Evolutionary conservation across 1,284 basidiomycete genomes (phyloP), one percentile per base, ranked within the genome.

Genomic region (Cutaneotrichosporon dermatis): DNA sequence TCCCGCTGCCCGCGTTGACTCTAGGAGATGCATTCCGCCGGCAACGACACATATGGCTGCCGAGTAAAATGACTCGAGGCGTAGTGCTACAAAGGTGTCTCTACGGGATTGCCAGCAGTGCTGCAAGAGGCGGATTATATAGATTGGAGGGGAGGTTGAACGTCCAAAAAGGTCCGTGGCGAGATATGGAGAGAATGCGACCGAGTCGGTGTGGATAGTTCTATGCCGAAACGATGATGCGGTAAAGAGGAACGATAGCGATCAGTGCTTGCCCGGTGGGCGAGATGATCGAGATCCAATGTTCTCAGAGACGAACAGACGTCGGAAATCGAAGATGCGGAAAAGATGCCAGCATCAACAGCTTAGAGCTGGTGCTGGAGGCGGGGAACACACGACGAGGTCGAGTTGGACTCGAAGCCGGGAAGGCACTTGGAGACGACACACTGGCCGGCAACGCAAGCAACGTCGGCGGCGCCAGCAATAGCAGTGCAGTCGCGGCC

Each of bases 401-500:
- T 49, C 34, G 46, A 49, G 46, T 49, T 49, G 34, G 46, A 8
- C 33, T 34, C 16, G 45, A 40, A 66, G 46, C 64, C 64, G 16
- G 40, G 35, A 12, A 39, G 41, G 54, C 66, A 67, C 9, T 60
- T 54, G 16, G 56, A 55, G 43, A 65, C 57, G 11, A 65, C 53
- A 33, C 66, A 67, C 37, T 54, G 16, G 50, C 57, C 52, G 45
- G 49, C 40, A 41, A 61, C 36, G 55, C 66, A 67, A 16, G 54
- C 40, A 43, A 67, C 66, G 52, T 61, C 56, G 36, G 39, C 51
- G 7, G 81, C 83, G 60, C 84, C 83, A 54, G 76, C 61, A 63
- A 89, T 88, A 35, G 80, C 75, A 36, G 83, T 84, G 76, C 87
- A 89, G 73, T 89, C 86, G 70, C 83, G 79, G 43, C 88, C 87